A percentile compares a stretch with the other conserved stretches of the same genome.
phyloP scores from a whole-genome alignment of 768 basidiomycete species.

The Auricularia cornea region DNA sequence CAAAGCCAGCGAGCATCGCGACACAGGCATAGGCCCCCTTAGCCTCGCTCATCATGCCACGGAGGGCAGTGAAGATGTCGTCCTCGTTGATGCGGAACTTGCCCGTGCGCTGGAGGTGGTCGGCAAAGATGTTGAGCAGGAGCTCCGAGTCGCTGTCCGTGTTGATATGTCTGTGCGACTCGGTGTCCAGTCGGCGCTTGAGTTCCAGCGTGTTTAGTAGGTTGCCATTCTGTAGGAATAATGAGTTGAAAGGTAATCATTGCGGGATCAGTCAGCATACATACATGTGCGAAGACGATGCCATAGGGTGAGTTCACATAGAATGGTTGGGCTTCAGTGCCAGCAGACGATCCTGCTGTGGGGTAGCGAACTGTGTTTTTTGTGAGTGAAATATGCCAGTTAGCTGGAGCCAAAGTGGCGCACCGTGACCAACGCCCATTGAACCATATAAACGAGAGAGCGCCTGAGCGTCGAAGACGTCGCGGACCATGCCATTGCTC shows the following conservation, averaged over 20 bases:
- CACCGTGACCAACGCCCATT: slow-evolving; percentile 98
- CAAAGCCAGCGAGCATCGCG: slow-evolving; percentile 98
- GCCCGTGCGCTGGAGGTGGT: slow-evolving; percentile 95
- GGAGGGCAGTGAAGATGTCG: slow-evolving; percentile 93
- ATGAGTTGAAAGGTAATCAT: background rate
- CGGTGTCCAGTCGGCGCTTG: slow-evolving; percentile 91
- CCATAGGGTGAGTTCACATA: slow-evolving; percentile 99
- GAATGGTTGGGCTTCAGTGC: slow-evolving; percentile 97
- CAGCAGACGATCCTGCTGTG: slow-evolving; percentile 93
- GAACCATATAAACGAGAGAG: slow-evolving; percentile 74
- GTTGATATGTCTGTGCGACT: slow-evolving; percentile 97
- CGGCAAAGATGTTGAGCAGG: slow-evolving; percentile 92
- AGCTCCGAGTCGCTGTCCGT: slow-evolving; percentile 97
- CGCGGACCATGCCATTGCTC: slow-evolving; percentile 98
- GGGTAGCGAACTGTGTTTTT: slow-evolving; percentile 93
- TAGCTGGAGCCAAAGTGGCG: background rate
- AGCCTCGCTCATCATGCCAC: slow-evolving; percentile 79
- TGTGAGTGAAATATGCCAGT: slow-evolving; percentile 6
- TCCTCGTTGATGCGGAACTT: slow-evolving; percentile 99
- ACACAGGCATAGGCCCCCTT: slow-evolving; percentile 95
- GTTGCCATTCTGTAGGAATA: slow-evolving; percentile 76
- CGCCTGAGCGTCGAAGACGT: slow-evolving; percentile 81
- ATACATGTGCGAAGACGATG: slow-evolving; percentile 93
- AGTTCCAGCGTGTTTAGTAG: slow-evolving; percentile 85
- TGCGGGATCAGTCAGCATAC: slow-evolving; percentile 21